Evolutionary conservation across 768 basidiomycete species (phyloP).

Genomic region (Hebeloma cylindrosporum): DNA sequence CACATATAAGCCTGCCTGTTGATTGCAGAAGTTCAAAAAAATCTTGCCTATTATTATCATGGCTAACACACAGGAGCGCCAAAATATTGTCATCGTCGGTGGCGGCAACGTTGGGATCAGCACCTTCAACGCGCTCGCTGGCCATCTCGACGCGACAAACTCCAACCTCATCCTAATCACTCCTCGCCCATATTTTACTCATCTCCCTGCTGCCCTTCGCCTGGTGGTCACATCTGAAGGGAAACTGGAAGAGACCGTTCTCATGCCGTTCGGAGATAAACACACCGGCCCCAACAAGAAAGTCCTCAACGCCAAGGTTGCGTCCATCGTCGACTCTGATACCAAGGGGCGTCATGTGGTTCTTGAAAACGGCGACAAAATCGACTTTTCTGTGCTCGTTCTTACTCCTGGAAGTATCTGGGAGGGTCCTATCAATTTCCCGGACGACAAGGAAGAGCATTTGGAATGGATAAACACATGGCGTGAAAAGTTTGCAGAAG

Average conservation of each 20-base stretch:
- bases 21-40: too few relatives aligned
- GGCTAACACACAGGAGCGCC: background rate
- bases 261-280: constrained; percentile 45
- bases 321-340: constrained; percentile 16
- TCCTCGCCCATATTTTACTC: constrained; percentile 47
- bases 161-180: constrained; percentile 58
- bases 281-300: constrained; percentile 14
- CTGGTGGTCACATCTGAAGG: constrained; percentile 46
- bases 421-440: constrained; percentile 49
- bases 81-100: constrained; percentile 35
- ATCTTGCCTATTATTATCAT: too few relatives aligned
- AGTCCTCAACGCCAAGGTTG: constrained; percentile 17
- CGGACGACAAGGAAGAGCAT: constrained; percentile 31
- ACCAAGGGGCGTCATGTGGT: constrained; percentile 33
- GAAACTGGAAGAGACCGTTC: constrained; percentile 40
- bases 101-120: constrained; percentile 52
- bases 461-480: constrained; percentile 25
- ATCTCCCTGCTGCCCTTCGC: constrained; percentile 51
- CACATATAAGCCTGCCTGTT: too few relatives aligned
- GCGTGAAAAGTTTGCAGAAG: constrained; percentile 33
- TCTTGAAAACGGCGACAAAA: constrained; percentile 47
- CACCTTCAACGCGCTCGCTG: constrained; percentile 47
- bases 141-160: constrained; percentile 45
- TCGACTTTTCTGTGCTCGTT: constrained; percentile 55
- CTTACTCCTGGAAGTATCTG: constrained; percentile 58